Evolutionary conservation across 140 eudicot species (phyloP), one percentile per base, ranked within the genome.

Genomic region (Senecio squalidus): DNA sequence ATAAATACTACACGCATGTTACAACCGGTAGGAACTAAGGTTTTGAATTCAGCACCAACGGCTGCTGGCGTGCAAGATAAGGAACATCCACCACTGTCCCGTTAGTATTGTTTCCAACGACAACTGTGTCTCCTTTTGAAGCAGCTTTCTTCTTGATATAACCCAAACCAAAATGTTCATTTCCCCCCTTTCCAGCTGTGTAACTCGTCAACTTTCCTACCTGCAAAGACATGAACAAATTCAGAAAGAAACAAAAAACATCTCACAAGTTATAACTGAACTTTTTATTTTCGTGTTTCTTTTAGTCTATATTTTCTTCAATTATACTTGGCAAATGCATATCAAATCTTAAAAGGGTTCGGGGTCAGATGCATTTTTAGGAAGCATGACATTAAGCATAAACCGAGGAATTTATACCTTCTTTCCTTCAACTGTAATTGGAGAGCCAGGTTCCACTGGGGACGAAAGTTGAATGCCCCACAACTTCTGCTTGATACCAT

Each of bases 131-230:
- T 26, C 97, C 97, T 51, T 66, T 41, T 23, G 89, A 77, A 45
- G 86, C 95, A 38, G 75, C 80, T 58, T 69, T 70, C 73, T 74
- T 82, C 82, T 84, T 84, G 1, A 89, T 67, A 64, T 89, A 89
- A 28, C 97, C 95, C 52, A 89, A 73, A 75, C 97, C 97, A 81
- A 89, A 82, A 60, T 84, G 88, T 47, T 65, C 78, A 6, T 78
- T 66, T 43, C 69, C 77, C 4, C 43, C 52, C 46, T 67, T 77
- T 67, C 87, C 87, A 38, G 44, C 49, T 1, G 92, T 74, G 62
- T 71, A 81, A 51, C 97, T 89, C 27, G 97, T 89, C 67, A 89
- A 60, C 74, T 76, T 84, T 46, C 97, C 97, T 17, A 85, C 86
- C 97, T 89, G 83, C 78, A 61, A 17, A 57, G 36, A 15, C n/a